A percentile compares a stretch with the other conserved stretches of the same genome.
These are phyloP conservation scores for Pestalotiopsis sp. DNA, from an alignment of 2,329 filamentous ascomycete species.

Conservation along the genomic window DNA sequence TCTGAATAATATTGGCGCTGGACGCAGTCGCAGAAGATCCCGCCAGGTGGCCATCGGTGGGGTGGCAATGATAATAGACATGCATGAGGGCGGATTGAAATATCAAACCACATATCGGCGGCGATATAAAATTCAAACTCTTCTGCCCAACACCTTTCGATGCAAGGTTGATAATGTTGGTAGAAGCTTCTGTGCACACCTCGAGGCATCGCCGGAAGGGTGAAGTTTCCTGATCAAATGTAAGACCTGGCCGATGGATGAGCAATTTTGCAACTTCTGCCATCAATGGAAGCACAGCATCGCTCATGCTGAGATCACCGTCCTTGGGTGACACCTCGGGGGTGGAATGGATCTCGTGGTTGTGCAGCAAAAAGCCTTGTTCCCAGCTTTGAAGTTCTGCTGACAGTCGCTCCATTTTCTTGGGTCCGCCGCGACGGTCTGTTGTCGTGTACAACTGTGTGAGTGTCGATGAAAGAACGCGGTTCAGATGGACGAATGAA, in stretches of 20 bases:
- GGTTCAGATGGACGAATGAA: not conserved
- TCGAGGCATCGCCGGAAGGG: slow-evolving; percentile 5
- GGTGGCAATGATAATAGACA: slow-evolving; percentile 1
- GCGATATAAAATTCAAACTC: not conserved
- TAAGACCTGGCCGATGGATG: slow-evolving; percentile 7
- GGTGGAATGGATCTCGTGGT: not conserved
- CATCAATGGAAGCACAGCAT: not conserved
- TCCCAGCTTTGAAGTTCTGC: not conserved
- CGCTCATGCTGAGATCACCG: not conserved
- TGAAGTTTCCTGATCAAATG: not conserved
- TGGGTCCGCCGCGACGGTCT: not conserved
- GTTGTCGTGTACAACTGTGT: slow-evolving; percentile 11
- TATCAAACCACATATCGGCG: not conserved
- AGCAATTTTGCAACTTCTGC: not conserved
- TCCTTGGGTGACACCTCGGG: not conserved
- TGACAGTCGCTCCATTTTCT: slow-evolving; percentile 4
- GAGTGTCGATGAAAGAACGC: not conserved
- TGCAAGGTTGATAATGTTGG: not conserved
- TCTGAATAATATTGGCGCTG: not conserved
- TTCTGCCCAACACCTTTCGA: not conserved
- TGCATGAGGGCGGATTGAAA: slow-evolving; percentile 6
- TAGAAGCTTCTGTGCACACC: not conserved
- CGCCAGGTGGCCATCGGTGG: not conserved
- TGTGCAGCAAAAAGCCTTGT: not conserved
- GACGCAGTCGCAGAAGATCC: not conserved